Conservation (phyloP, 371 early-diverging fungal species). For the Apophysomyces elegans region DNA sequence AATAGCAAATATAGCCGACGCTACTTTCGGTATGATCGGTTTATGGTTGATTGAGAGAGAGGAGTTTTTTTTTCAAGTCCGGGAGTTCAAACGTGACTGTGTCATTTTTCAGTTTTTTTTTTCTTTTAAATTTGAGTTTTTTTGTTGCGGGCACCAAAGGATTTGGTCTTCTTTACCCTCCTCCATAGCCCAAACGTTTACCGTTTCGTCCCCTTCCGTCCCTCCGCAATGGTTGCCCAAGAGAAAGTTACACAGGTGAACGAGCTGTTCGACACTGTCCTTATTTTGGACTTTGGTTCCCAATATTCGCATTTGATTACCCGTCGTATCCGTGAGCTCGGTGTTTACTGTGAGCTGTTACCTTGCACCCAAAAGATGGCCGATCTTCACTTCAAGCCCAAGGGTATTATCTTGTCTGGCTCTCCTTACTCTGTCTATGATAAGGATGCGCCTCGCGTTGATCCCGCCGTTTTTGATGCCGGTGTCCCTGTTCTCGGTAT, state of each 20-base stretch:
- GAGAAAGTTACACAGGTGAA: constrained; percentile 63
- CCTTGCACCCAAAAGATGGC: constrained; percentile 95
- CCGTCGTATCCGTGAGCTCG: constrained; percentile 93
- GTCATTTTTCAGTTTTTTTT: background rate
- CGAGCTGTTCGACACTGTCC: constrained; percentile 91
- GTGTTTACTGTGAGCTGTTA: constrained; percentile 97
- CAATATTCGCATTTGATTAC: constrained; percentile 98
- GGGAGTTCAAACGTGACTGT: too few species aligned
- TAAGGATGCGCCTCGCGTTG: constrained; percentile 93
- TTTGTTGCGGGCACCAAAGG: background rate
- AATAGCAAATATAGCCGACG: too few species aligned
- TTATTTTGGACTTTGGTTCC: constrained; percentile 98
- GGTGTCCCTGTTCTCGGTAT: constrained; percentile 96
- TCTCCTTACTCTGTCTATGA: constrained; percentile 97
- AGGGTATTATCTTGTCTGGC: constrained; percentile 95
- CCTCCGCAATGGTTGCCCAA: constrained; percentile 22
- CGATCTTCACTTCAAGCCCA: constrained; percentile 93
- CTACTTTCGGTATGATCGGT: too few species aligned
- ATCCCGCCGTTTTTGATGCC: constrained; percentile 86
- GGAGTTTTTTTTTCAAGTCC: too few species aligned
- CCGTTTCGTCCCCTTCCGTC: background rate
- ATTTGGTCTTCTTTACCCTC: constrained; percentile 1
- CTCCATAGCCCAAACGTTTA: constrained; percentile 1
- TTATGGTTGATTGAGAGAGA: too few species aligned
- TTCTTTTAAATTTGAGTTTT: background rate